Base-by-base conservation (phyloP, 495 filamentous ascomycete genomes). In the Usnea hakonensis region DNA sequence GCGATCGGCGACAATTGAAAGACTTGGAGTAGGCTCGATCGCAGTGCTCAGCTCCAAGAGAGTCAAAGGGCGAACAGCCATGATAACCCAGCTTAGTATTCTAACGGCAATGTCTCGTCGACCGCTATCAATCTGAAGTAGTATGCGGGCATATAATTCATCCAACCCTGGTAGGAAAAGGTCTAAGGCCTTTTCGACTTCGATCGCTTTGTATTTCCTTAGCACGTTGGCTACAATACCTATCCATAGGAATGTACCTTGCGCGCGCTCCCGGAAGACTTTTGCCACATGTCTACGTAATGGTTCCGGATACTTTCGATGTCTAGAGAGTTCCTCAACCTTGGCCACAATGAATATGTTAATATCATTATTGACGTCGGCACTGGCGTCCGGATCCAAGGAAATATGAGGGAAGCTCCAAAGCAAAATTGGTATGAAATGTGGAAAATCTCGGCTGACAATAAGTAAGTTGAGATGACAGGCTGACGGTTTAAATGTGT, bases 231-330 rank as follows among this genome's bases (percentile, higher is more conserved):
- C 21, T 13, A 14, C 69, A 53, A 71, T 64, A 2, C 65, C 71
- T 52, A 73, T 63, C 71, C 69, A 73, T 17, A 71, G 63, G 55
- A 73, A 73, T 26, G 68, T 73, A 43, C 69, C 71, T 55, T 69
- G 69, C 8, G 69, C 66, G 48, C 69, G 69, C 28, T 70, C 65
- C 46, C 64, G 23, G 14, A 73, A 61, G 16, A 69, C 67, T 17
- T 46, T 13, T 23, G 5, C 59, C 8, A 71, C 48, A 14, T n/a
- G 62, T 28, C 16, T 21, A 53, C 28, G 13, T 48, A 50, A 21
- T 32, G 30, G 4, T 37, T 60, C 28, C 5, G 69, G 35, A 55
- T 71, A 73, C n/a, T 62, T n/a, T 26, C 69, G 70, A 17, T 50
- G 33, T 41, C 36, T 30, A 16, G 55, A 43, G 16, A 74, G 58